A percentile compares a stretch with the other conserved stretches of the same genome.
Evolutionary conservation across 805 yeast genomes (phyloP).

Genomic region (Metschnikowia baotianmanensis): DNA sequence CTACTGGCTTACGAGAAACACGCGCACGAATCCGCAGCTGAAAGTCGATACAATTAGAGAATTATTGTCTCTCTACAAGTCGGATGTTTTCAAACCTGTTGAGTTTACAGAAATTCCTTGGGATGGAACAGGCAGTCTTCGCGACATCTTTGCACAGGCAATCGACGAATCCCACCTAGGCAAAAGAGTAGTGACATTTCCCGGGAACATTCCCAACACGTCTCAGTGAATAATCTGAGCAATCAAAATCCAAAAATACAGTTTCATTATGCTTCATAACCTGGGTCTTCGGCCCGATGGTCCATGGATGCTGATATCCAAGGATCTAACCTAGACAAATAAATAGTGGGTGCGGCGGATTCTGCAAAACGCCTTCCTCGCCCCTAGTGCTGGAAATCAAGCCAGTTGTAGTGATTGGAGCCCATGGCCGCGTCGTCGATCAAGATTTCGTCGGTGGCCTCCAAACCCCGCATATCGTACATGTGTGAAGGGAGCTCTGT

Average conservation of each 20-base stretch:
- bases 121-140: conserved; percentile 15
- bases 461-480: conserved; percentile 22
- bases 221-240: background rate
- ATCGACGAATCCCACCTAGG: conserved; percentile 10
- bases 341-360: background rate
- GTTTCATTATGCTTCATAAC: background rate
- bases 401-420: conserved; percentile 38
- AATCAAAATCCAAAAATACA: background rate
- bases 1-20: conserved; percentile 34
- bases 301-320: background rate
- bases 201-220: conserved; percentile 1
- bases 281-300: background rate
- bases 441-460: conserved; percentile 34
- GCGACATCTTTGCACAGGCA: conserved; percentile 13
- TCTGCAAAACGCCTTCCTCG: conserved; percentile 1
- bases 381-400: conserved; percentile 26
- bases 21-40: conserved; percentile 46
- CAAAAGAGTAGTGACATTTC: conserved; percentile 14
- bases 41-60: conserved; percentile 55
- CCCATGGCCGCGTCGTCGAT: conserved; percentile 20
- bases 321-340: background rate
- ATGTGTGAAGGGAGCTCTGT: conserved; percentile 6
- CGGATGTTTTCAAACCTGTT: conserved; percentile 52
- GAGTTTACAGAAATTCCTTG: conserved; percentile 42
- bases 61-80: conserved; percentile 55